These are phyloP conservation scores for Vinca major DNA, from an alignment of 305 asterid species.

Conservation along the genomic window DNA sequence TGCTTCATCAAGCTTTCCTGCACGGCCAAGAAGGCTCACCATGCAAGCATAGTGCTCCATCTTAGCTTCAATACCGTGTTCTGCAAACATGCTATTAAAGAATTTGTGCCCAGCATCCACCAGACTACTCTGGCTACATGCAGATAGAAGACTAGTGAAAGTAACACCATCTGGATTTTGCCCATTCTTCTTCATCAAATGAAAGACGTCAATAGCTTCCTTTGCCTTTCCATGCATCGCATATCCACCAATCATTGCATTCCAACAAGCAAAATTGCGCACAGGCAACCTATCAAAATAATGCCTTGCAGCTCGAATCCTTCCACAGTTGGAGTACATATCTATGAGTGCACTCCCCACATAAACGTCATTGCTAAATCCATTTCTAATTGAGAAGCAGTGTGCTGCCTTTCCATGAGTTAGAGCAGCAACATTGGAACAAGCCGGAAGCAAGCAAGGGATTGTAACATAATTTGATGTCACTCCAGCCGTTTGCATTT, in stretches of 20 bases:
- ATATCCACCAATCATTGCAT: conserved; percentile 72
- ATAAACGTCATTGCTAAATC: conserved; percentile 43
- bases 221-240: conserved; percentile 74
- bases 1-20: conserved; percentile 83
- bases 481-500: conserved; percentile 63
- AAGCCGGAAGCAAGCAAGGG: conserved; percentile 88
- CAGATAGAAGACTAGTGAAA: conserved; percentile 77
- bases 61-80: conserved; percentile 53
- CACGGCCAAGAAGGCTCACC: conserved; percentile 77
- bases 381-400: conserved; percentile 56
- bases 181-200: conserved; percentile 48
- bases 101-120: conserved; percentile 50
- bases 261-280: conserved; percentile 79
- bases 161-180: conserved; percentile 63
- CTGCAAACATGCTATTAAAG: conserved; percentile 53
- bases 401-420: conserved; percentile 79
- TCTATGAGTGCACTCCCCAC: conserved; percentile 81
- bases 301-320: conserved; percentile 44
- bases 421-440: conserved; percentile 79
- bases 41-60: conserved; percentile 85
- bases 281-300: conserved; percentile 52
- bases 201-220: conserved; percentile 50
- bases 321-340: conserved; percentile 90
- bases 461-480: conserved; percentile 66
- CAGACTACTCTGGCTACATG: conserved; percentile 75